Evolutionary conservation across 2,329 filamentous ascomycete genomes (phyloP).

Genomic region (Aspergillus piperis): DNA sequence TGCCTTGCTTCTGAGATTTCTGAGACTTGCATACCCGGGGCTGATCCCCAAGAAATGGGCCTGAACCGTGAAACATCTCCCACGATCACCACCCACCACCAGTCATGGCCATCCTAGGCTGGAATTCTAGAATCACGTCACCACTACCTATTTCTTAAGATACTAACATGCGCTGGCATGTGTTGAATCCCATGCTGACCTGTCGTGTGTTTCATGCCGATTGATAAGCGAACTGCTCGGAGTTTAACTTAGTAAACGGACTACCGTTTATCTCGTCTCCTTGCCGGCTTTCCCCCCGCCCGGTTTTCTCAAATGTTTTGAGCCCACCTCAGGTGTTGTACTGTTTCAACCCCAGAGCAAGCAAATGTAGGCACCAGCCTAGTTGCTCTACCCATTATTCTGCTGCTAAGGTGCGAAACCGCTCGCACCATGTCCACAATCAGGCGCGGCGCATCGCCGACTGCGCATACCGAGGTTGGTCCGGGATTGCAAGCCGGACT

Average conservation of each 20-base stretch:
- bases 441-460: constrained; percentile 38
- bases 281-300: neutral
- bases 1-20: neutral
- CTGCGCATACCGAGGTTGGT: constrained; percentile 36
- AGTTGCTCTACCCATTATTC: neutral
- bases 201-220: neutral
- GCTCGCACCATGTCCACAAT: constrained; percentile 19
- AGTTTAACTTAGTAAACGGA: no score
- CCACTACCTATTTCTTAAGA: neutral
- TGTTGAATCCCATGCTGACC: neutral
- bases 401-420: neutral
- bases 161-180: no score
- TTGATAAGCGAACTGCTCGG: constrained; percentile 3
- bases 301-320: neutral
- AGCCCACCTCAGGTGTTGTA: neutral
- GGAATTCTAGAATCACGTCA: neutral
- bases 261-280: neutral
- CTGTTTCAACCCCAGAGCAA: neutral
- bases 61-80: neutral
- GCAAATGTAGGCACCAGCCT: neutral
- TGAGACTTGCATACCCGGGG: neutral
- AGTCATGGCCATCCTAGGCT: neutral
- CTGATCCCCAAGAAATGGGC: neutral
- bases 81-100: neutral
- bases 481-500: constrained; percentile 24